Evolutionary conservation across 805 yeast species (phyloP).

Genomic region (Candida dajiaensis): DNA sequence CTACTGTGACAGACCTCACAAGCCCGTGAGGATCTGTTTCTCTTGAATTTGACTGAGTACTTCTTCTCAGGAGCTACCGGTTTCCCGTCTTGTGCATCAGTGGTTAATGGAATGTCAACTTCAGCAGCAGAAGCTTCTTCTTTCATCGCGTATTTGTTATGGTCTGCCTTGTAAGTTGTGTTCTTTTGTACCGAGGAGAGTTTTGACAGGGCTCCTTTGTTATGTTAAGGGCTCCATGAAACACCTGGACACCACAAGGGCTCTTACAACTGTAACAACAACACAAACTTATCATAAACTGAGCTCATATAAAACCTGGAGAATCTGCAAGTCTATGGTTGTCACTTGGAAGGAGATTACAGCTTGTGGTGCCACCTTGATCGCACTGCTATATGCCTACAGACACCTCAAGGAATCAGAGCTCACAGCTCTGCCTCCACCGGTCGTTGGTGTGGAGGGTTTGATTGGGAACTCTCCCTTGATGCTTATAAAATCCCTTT

Average conservation of each 20-base stretch:
- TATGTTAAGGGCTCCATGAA: neutral
- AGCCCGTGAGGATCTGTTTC: constrained; percentile 57
- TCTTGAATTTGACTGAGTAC: constrained; percentile 40
- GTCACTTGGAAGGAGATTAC: constrained; percentile 22
- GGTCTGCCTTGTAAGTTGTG: neutral
- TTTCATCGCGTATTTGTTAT: neutral
- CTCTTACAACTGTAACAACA: too few species aligned
- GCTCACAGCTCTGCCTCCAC: constrained; percentile 24
- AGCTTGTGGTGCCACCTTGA: constrained; percentile 18
- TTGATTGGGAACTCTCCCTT: constrained; percentile 90
- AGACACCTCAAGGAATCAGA: constrained; percentile 2
- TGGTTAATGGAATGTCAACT: neutral
- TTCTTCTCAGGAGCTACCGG: constrained; percentile 14
- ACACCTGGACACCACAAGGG: neutral
- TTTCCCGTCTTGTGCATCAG: neutral
- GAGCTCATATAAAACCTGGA: neutral
- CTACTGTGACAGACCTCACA: constrained; percentile 74
- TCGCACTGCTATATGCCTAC: constrained; percentile 10
- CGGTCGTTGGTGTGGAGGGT: constrained; percentile 57
- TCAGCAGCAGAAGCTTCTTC: neutral
- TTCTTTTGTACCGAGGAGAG: neutral
- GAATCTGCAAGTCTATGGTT: neutral
- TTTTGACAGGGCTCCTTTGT: neutral
- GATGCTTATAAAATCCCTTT: constrained; percentile 65
- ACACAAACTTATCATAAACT: too few species aligned